A percentile compares a stretch with the other conserved stretches of the same genome.
phyloP scores from a whole-genome alignment of 148 eudicot species.

The Silene uniflora region DNA sequence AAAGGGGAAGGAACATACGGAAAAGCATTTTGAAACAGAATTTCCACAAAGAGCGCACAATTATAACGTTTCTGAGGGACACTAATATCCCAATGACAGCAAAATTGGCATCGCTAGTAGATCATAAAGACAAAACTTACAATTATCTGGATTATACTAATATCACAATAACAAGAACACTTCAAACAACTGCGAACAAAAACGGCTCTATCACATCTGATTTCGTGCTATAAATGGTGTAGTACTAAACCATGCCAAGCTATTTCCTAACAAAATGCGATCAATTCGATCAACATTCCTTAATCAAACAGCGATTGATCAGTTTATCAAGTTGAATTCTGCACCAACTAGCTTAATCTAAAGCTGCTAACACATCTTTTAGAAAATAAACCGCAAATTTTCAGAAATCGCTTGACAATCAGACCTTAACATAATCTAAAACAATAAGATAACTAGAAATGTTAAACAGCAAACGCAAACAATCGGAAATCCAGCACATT shows the following conservation, averaged over 20 bases:
- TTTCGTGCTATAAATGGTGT: not conserved
- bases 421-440: no score
- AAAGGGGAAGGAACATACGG: no score
- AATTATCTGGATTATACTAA: no score
- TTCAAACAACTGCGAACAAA: not conserved
- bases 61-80: not conserved
- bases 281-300: not conserved
- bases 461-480: not conserved
- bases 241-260: not conserved
- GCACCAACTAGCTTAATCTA: not conserved
- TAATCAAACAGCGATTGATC: not conserved
- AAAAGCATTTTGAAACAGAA: constrained; percentile 1
- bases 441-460: constrained; percentile 12
- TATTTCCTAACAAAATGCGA: not conserved
- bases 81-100: no score
- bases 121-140: no score
- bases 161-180: not conserved
- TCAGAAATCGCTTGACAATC: constrained; percentile 1
- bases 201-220: not conserved
- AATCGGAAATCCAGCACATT: constrained; percentile 3
- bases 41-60: not conserved
- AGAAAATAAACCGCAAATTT: not conserved
- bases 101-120: not conserved
- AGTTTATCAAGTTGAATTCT: not conserved
- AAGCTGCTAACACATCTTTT: not conserved